Base-by-base conservation (phyloP, 2,329 filamentous ascomycete genomes). In the Botryotinia globosa region DNA sequence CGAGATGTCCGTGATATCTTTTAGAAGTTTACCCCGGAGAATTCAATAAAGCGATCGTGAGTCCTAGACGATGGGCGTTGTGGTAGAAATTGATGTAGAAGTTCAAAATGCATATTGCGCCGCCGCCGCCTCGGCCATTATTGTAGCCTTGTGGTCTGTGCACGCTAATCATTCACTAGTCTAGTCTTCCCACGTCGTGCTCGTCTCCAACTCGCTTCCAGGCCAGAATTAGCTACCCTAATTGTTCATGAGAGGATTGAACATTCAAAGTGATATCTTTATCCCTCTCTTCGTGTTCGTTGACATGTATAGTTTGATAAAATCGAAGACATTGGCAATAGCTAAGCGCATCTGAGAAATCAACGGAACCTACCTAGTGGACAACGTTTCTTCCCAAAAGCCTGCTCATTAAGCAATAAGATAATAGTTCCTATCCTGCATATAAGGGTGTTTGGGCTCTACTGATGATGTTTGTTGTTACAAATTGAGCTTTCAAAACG, bases 61-160 rank as follows among this genome's bases (percentile, higher is more conserved):
- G 34, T 56, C 10, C 4, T 7, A 18, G 34, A 29, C 6, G 34
- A 56, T 12, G 34, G 64, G 2, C 9, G 34, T 25, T 56, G 9
- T 22, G 16, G 22, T 29, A 37, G 44, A 37, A 65, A 48, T 10
- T 18, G 12, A 37, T 66, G 64, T 54, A 66, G 45, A 54, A 39
- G 64, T 66, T n/a, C 22, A 65, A 65, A 65, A 65, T 48, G 20
- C 20, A n/a, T 32, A 45, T 65, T 66, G 45, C 34, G 64, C 51
- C 34, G 64, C 51, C 34, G 64, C 63, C 45, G 64, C 64, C 63
- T 65, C 29, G 63, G 22, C 63, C 29, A 37, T 66, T 37, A 10
- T 29, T 32, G 4, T 54, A 67, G 65, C 65, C 65, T 67, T 42
- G 14, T 67, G 48, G 48, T 56, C 34, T 42, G 34, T 67, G 65